A percentile compares a stretch with the other conserved stretches of the same genome.
Evolutionary conservation across 2,329 filamentous ascomycete species (phyloP).

Genomic region (Aspergillus terreus): DNA sequence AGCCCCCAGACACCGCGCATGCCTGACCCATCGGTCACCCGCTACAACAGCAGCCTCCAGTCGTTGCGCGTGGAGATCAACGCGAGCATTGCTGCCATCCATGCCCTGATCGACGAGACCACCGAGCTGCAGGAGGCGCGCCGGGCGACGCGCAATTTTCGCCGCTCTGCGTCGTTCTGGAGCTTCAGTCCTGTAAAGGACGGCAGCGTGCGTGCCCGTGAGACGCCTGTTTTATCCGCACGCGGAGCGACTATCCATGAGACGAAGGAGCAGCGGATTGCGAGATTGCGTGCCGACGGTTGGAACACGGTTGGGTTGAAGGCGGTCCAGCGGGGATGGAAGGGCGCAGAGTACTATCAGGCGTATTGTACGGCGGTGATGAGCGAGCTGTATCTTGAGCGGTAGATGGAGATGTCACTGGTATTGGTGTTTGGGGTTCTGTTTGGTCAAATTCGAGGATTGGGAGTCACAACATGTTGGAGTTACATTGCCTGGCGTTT

Average conservation of each 20-base stretch:
- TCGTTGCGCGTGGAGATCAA: slow-evolving; percentile 25
- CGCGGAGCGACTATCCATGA: slow-evolving; percentile 16
- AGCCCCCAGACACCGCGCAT: not conserved
- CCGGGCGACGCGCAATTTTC: slow-evolving; percentile 20
- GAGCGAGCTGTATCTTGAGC: slow-evolving; percentile 30
- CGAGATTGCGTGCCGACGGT: slow-evolving; percentile 29
- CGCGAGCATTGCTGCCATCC: slow-evolving; percentile 24
- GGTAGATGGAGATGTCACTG: not conserved
- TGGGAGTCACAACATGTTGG: not conserved
- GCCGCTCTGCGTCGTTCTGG: slow-evolving; percentile 38
- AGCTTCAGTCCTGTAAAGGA: slow-evolving; percentile 30
- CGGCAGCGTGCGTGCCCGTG: slow-evolving; percentile 1
- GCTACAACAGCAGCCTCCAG: slow-evolving; percentile 23
- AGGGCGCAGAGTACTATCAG: slow-evolving; percentile 36
- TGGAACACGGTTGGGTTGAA: slow-evolving; percentile 38
- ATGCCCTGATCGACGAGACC: slow-evolving; percentile 23
- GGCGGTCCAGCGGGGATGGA: slow-evolving; percentile 30
- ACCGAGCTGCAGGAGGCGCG: slow-evolving; percentile 22
- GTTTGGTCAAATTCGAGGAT: not conserved
- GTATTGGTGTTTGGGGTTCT: not conserved
- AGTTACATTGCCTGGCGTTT: too few relatives aligned
- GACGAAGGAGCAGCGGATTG: slow-evolving; percentile 32
- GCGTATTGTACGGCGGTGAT: slow-evolving; percentile 33
- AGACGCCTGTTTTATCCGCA: not conserved
- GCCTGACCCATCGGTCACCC: slow-evolving; percentile 8